phyloP scores from a whole-genome alignment of 768 basidiomycete species.

The Boletus patriciae region DNA sequence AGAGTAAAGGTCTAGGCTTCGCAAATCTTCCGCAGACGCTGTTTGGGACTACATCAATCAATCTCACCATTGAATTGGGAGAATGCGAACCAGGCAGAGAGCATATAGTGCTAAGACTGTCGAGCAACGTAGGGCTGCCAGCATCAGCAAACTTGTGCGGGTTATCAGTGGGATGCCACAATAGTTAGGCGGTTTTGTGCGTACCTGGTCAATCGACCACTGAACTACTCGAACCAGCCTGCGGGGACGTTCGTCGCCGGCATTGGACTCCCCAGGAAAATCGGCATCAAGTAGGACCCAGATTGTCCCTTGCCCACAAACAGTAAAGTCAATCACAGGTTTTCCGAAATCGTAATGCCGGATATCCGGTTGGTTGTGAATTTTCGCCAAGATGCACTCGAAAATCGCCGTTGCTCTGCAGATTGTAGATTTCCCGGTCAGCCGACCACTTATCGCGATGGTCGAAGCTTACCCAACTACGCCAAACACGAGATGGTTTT shows the following conservation, averaged over 20 bases:
- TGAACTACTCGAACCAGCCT: conserved; percentile 33
- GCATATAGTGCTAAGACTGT: conserved; percentile 47
- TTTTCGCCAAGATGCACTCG: conserved; percentile 38
- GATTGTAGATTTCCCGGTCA: not conserved
- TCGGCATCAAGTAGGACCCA: conserved; percentile 53
- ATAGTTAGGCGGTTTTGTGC: not conserved
- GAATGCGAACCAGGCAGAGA: conserved; percentile 45
- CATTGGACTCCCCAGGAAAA: conserved; percentile 29
- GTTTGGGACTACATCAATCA: not conserved
- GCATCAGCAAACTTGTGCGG: conserved; percentile 22
- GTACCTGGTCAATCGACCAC: conserved; percentile 43
- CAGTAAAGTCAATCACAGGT: conserved; percentile 61
- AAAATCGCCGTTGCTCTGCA: conserved; percentile 71
- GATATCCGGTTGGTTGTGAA: conserved; percentile 26
- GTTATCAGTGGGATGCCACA: not conserved
- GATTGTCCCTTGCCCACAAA: conserved; percentile 38
- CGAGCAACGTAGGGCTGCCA: conserved; percentile 35
- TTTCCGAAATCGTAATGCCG: conserved; percentile 49
- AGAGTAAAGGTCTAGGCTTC: conserved; percentile 59
- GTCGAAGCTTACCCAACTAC: conserved; percentile 62
- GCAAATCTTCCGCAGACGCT: conserved; percentile 53
- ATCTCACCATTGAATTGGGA: not conserved
- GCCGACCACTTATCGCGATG: not conserved
- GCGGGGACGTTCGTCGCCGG: conserved; percentile 16
- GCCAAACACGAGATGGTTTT: conserved; percentile 57